Conservation (phyloP, 2,329 filamentous ascomycete genomes). For the Sphaerulina populicola region DNA sequence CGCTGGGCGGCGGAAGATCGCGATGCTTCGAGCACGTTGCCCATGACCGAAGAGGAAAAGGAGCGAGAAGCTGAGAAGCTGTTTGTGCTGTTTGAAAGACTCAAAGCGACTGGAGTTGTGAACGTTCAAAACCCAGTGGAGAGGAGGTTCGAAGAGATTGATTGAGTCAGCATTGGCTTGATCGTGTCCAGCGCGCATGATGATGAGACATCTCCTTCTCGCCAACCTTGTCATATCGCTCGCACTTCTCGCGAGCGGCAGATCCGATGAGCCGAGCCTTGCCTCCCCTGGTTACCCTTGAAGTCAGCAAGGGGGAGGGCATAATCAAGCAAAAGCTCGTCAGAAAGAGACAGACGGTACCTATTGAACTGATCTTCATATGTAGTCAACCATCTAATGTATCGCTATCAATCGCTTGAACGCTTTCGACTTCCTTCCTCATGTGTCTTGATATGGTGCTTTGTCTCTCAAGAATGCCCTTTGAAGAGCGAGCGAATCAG, state of each 20-base stretch:
- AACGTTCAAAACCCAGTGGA: constrained; percentile 72
- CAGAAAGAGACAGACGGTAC: background rate
- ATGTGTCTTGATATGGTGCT: background rate
- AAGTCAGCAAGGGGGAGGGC: background rate
- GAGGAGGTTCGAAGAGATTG: constrained; percentile 62
- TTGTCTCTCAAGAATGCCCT: constrained; percentile 6
- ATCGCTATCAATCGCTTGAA: background rate
- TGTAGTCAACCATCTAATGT: background rate
- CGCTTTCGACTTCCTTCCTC: constrained; percentile 2
- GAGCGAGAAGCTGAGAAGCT: constrained; percentile 81
- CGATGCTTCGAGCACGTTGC: constrained; percentile 54
- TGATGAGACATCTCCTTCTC: background rate
- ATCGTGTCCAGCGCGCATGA: background rate
- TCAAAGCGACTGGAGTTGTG: constrained; percentile 67
- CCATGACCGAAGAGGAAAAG: constrained; percentile 88
- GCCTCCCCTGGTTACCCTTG: constrained; percentile 32
- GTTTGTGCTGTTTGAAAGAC: constrained; percentile 79
- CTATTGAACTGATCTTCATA: background rate
- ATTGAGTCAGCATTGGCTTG: constrained; percentile 4
- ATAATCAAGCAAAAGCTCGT: background rate
- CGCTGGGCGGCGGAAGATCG: constrained; percentile 36
- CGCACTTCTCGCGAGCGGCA: background rate
- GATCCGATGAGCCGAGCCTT: constrained; percentile 34
- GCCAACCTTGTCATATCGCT: background rate
- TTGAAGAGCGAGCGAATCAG: constrained; percentile 39